Conservation (phyloP, 441 rosid species). For the Erodium moschatum region DNA sequence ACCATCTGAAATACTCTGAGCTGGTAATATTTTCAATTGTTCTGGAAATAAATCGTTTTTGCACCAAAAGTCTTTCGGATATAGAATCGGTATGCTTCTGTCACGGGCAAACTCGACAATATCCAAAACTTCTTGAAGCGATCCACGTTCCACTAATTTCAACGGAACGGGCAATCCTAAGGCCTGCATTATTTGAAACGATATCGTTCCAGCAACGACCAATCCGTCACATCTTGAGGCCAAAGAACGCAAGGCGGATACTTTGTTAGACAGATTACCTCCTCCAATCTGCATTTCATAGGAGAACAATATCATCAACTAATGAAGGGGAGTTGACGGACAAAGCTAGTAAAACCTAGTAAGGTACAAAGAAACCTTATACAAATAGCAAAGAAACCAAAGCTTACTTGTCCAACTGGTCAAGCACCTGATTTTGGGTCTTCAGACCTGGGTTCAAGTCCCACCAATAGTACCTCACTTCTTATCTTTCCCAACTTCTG, state of each 20-base stretch:
- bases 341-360: neutral
- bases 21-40: slow-evolving; percentile 38
- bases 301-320: slow-evolving; percentile 18
- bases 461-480: too few species aligned
- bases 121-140: slow-evolving; percentile 38
- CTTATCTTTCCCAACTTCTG: too few species aligned
- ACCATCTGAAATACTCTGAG: slow-evolving; percentile 40
- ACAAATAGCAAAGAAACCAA: neutral
- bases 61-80: slow-evolving; percentile 61
- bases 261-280: slow-evolving; percentile 45
- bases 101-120: slow-evolving; percentile 38
- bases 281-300: slow-evolving; percentile 57
- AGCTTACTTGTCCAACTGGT: too few species aligned
- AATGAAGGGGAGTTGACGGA: slow-evolving; percentile 16
- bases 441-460: too few species aligned
- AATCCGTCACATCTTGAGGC: slow-evolving; percentile 59
- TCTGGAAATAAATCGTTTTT: slow-evolving; percentile 24
- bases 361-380: neutral
- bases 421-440: too few species aligned
- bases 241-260: slow-evolving; percentile 46
- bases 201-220: slow-evolving; percentile 53
- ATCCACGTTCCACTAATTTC: slow-evolving; percentile 37
- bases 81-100: slow-evolving; percentile 34
- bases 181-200: slow-evolving; percentile 58
- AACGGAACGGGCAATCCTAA: slow-evolving; percentile 41